Evolutionary conservation across 495 filamentous ascomycete species (phyloP), one percentile per base, ranked within the genome.

Genomic region (Monascus purpureus): DNA sequence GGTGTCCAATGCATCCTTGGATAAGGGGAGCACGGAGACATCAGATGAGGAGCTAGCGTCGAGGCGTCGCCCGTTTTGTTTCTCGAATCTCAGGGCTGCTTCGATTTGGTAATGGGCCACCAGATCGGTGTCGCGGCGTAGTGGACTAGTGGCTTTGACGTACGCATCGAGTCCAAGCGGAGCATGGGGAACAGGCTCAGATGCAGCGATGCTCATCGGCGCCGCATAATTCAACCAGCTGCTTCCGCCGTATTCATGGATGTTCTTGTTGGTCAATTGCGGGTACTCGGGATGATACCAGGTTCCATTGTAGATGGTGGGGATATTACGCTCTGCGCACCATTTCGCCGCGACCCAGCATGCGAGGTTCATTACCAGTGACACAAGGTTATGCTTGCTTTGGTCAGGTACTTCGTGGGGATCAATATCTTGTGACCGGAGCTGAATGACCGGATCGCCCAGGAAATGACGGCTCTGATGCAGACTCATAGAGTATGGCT

Each of bases 51-150:
- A 31, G 19, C 41, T 49, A 15, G 59, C 67, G 23, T 70, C 46
- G 22, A 82, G 64, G 14, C 53, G 63, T 3, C 55, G 42, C 8
- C 72, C 71, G 5, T 61, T 60, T 19, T 59, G 53, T 13, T 65
- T 55, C 57, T 90, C 85, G 47, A 80, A 70, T 6, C 75, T 66
- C 24, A 96, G 49, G 0, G 78, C 79, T 0, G 83, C 75, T 52
- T 92, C 77, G 40, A 97, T 85, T 44, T 96, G 88, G 68, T 84
- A 95, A 51, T 94, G 86, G 1, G 71, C 63, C n/a, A 95, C 57
- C 39, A 96, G 53, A 50, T 97, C 90, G 11, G 58, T 55, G 54
- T 77, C 94, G 17, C 90, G 70, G 12, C 90, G 81, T 6, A 97
- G 63, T 2, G 90, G 90, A 40, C 77, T 85, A 2, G 90, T 96